Evolutionary conservation across 2,329 filamentous ascomycete genomes (phyloP).

Genomic region (Ophiocordyceps camponoti-leonardi): DNA sequence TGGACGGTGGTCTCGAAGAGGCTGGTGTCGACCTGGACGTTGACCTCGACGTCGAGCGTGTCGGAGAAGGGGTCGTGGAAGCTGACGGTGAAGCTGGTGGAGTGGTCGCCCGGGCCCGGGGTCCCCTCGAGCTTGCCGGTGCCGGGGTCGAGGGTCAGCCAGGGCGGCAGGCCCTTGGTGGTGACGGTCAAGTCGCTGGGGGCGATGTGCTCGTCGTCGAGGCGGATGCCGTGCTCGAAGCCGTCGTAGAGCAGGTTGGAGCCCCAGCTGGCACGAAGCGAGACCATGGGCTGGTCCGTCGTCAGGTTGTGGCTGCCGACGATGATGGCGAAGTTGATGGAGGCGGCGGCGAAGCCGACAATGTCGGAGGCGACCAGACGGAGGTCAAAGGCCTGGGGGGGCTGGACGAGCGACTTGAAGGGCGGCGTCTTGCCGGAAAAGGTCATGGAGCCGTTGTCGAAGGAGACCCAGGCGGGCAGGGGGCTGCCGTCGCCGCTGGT

Average conservation of each 20-base stretch:
- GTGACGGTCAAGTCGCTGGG: slow-evolving; percentile 34
- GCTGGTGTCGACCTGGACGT: slow-evolving; percentile 16
- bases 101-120: slow-evolving; percentile 38
- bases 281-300: slow-evolving; percentile 39
- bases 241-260: slow-evolving; percentile 31
- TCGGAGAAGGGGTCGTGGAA: slow-evolving; percentile 44
- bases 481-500: slow-evolving; percentile 64
- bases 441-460: slow-evolving; percentile 42
- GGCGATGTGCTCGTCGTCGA: slow-evolving; percentile 37
- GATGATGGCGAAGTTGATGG: slow-evolving; percentile 50
- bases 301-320: slow-evolving; percentile 55
- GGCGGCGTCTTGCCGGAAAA: slow-evolving; percentile 59
- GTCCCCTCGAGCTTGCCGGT: slow-evolving; percentile 49
- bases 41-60: slow-evolving; percentile 35
- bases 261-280: slow-evolving; percentile 38
- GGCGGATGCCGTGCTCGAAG: slow-evolving; percentile 30
- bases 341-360: slow-evolving; percentile 54
- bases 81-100: slow-evolving; percentile 44
- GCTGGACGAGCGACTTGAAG: slow-evolving; percentile 42
- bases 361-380: slow-evolving; percentile 64
- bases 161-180: slow-evolving; percentile 38
- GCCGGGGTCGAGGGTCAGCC: slow-evolving; percentile 48
- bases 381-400: slow-evolving; percentile 56
- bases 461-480: slow-evolving; percentile 70
- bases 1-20: slow-evolving; percentile 24